A percentile compares a stretch with the other conserved stretches of the same genome.
Evolutionary conservation across 139 green algal species (phyloP).

Genomic region (Chlorella sp.): DNA sequence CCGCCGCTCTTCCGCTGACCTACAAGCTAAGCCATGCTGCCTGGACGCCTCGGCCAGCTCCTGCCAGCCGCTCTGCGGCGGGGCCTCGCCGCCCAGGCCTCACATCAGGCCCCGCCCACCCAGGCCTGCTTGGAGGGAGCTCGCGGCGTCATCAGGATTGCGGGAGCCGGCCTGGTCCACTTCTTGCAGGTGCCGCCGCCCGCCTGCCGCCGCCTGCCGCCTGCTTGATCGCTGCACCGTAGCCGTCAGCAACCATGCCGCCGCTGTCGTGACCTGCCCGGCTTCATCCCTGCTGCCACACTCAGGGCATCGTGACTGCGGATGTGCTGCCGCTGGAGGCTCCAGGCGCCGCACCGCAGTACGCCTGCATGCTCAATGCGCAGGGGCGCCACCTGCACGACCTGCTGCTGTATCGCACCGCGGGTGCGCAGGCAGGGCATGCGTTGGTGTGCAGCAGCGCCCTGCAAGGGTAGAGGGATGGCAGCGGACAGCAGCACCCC

Average conservation of each 20-base stretch:
- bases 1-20: no score
- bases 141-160: slow-evolving; percentile 48
- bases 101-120: neutral
- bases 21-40: no score
- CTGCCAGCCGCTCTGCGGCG: neutral
- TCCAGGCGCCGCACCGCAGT: slow-evolving; percentile 49
- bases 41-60: no score
- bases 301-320: slow-evolving; percentile 65
- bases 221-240: neutral
- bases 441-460: no score
- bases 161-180: slow-evolving; percentile 43
- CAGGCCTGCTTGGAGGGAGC: slow-evolving; percentile 29
- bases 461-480: no score
- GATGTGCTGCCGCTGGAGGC: slow-evolving; percentile 59
- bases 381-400: slow-evolving; percentile 86
- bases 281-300: no score
- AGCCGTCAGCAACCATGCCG: no score
- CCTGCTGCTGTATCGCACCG: slow-evolving; percentile 62
- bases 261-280: neutral
- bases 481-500: no score
- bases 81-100: neutral
- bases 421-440: no score
- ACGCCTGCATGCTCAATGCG: slow-evolving; percentile 74
- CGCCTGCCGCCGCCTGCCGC: neutral
- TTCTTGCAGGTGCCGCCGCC: slow-evolving; percentile 61